Evolutionary conservation across 148 eudicot genomes (phyloP), one percentile per base, ranked within the genome.

Genomic region (Simmondsia chinensis): DNA sequence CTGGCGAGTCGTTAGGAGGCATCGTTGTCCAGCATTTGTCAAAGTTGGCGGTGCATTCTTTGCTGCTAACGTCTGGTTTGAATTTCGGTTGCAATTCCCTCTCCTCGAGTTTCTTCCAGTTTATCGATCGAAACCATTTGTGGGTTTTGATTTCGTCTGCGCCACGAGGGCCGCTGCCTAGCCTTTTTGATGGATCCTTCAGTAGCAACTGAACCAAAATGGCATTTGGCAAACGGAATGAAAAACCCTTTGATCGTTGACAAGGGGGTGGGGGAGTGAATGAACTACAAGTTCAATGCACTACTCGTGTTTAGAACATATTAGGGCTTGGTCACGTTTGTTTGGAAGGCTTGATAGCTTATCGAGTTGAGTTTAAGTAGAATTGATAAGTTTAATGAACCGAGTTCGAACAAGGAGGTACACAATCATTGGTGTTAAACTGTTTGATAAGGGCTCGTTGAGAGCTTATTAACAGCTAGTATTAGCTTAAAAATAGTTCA

Each of bases 1-100:
- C 96, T 2, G 96, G 96, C 10, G 93, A 87, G 66, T 82, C 96
- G 26, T 87, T 81, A 15, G 64, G 71, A 20, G 96, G 96, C 87
- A 87, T 79, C 11, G 75, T 66, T 1, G 96, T 87, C 93, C 96
- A 82, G 56, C 93, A 87, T 40, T 73, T 71, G 65, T 79, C 96
- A 26, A 87, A 87, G 67, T 87, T 87, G 24, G 76, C 96, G 0
- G 81, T 87, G 74, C 96, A 87, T 31, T 87, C 87, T 53, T 69
- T 67, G 10, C 93, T 93, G 20, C 37, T 69, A 44, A 87, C 94
- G 39, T 76, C 79, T n/a, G 96, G 96, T 61, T 64, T 83, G 80
- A 87, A 83, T 66, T 74, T 79, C 7, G 88, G 80, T 33, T 55
- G 54, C 37, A 83, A 4, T 46, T 83, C 85, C 56, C 73, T 70